phyloP scores from a whole-genome alignment of 306 rosid genomes.

The Bauhinia variegata region DNA sequence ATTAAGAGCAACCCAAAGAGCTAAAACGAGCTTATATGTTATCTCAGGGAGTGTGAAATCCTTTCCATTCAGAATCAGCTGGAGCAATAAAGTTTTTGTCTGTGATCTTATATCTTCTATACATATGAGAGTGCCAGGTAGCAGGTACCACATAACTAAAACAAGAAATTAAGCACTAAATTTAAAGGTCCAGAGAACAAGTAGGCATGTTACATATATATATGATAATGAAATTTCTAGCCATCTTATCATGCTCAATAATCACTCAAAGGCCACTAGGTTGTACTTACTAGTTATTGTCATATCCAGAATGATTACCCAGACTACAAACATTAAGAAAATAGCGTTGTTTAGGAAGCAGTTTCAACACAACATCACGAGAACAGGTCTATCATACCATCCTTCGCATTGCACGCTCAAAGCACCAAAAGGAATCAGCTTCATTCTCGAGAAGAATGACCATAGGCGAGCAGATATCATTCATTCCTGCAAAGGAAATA shows the following conservation, averaged over 20 bases:
- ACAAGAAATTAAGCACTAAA: slow-evolving; percentile 15
- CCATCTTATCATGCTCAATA: not conserved
- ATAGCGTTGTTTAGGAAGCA: slow-evolving; percentile 12
- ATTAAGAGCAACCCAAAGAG: not conserved
- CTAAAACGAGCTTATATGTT: not conserved
- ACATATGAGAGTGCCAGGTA: slow-evolving; percentile 6
- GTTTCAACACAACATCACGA: slow-evolving; percentile 1
- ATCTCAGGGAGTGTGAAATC: not conserved
- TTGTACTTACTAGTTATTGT: no score
- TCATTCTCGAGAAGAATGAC: slow-evolving; percentile 79
- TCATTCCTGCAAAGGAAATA: slow-evolving; percentile 76
- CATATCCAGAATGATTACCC: not conserved
- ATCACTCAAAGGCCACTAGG: no score
- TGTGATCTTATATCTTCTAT: slow-evolving; percentile 1
- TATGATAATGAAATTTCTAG: not conserved
- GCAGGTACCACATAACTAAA: not conserved
- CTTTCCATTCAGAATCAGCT: slow-evolving; percentile 2
- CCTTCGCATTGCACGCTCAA: slow-evolving; percentile 90
- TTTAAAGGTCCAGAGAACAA: not conserved
- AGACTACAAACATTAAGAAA: slow-evolving; percentile 24
- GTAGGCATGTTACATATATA: slow-evolving; percentile 5
- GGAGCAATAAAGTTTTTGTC: slow-evolving; percentile 3
- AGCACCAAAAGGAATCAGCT: slow-evolving; percentile 94
- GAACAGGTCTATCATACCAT: slow-evolving; percentile 58
- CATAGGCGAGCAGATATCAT: slow-evolving; percentile 93